Percentiles rank a stretch among this genome's conserved stretches.
Evolutionary conservation across 192 early-diverging fungal genomes (phyloP).

Genomic region (Podochytrium sp.): DNA sequence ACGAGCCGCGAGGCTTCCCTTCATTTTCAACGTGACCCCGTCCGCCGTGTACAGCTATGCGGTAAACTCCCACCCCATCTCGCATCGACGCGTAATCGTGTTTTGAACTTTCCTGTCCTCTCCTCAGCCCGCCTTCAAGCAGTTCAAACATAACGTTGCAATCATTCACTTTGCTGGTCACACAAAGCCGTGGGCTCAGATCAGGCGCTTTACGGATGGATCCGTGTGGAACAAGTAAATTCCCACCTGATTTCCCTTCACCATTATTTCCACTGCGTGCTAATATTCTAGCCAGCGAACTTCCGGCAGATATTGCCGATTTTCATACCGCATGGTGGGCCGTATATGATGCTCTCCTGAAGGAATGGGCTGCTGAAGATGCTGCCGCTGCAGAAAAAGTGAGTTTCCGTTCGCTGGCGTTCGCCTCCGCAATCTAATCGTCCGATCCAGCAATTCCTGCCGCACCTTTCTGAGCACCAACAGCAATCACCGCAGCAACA

Average conservation of each 20-base stretch:
- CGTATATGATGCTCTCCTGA: conserved; percentile 11
- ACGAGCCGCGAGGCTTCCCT: conserved; percentile 74
- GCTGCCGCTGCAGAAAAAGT: neutral
- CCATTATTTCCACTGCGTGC: neutral
- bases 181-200: conserved; percentile 87
- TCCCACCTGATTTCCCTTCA: neutral
- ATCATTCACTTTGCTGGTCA: conserved; percentile 91
- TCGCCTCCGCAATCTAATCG: neutral
- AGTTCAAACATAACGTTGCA: conserved; percentile 72
- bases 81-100: conserved; percentile 44
- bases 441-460: neutral
- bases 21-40: conserved; percentile 89
- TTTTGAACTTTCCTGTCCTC: neutral
- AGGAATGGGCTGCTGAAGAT: conserved; percentile 12
- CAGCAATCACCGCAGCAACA: neutral
- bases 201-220: conserved; percentile 55
- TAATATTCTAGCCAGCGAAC: neutral
- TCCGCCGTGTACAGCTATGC: conserved; percentile 77
- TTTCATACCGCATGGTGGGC: conserved; percentile 22
- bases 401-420: neutral
- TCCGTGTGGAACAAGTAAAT: conserved; percentile 30
- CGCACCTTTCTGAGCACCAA: too few species aligned
- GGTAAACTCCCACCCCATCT: neutral
- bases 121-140: conserved; percentile 71
- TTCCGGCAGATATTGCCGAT: neutral